Evolutionary conservation across 768 basidiomycete genomes (phyloP), one percentile per base, ranked within the genome.

Genomic region (Pleurotus pulmonarius): DNA sequence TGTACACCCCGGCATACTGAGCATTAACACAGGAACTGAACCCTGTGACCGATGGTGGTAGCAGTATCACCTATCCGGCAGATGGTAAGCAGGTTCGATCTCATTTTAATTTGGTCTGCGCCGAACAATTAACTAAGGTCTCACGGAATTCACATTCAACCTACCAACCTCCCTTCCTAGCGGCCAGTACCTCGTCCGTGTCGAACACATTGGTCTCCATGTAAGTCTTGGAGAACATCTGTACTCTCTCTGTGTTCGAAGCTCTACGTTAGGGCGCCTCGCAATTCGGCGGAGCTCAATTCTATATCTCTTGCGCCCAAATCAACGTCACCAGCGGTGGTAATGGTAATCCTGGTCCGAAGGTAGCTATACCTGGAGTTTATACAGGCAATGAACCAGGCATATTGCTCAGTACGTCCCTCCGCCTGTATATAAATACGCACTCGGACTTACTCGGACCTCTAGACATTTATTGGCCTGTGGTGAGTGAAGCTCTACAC

Each of bases 11-110:
- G 13, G 29, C 1, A 5, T 34, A 11, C 29, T 49, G 18, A 34
- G 29, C 9, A 1, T 15, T 7, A 8, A 9, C 4, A 13, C n/a
- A 49, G 48, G 56, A 81, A 65, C 71, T 80, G 57, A 65, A 69
- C 8, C 75, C 79, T 0, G 67, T 73, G 45, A 81, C 78, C 24
- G 64, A 81, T 61, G 78, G 78, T 40, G 78, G 79, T 43, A 64
- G 48, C 34, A 71, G 67, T 45, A 82, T 81, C 65, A 68, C 67
- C 34, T 82, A 72, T 69, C 80, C 79, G 38, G 71, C 77, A 20
- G 61, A 74, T 56, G 74, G 76, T 70, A 56, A 51, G 64, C 60
- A n/a, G 34, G 15, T 45, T 43, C 22, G 13, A 29, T 41, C 38
- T 53, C 47, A n/a, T n/a, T 58, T 49, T 29, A 45, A 18, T 16